Conservation (phyloP, 2,329 filamentous ascomycete species). For the Arthrobotrys conoides region DNA sequence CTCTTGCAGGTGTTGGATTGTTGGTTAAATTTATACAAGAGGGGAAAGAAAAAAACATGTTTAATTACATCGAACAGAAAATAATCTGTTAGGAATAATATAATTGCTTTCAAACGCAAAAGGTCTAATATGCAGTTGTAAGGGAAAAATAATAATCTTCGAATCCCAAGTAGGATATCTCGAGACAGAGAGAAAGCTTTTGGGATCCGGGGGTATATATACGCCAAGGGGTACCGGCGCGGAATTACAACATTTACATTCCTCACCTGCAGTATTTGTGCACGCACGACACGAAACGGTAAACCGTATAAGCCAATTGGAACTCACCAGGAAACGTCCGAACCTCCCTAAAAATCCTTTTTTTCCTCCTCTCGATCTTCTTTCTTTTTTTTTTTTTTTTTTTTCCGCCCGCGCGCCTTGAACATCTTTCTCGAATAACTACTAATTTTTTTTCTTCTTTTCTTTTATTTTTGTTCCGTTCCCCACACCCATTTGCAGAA, state of each 20-base stretch:
- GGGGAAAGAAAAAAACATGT: neutral
- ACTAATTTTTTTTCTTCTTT: neutral
- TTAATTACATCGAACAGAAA: constrained; percentile 7
- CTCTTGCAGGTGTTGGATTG: constrained; percentile 12
- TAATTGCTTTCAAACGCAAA: neutral
- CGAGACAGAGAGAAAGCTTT: neutral
- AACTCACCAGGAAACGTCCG: neutral
- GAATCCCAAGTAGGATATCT: constrained; percentile 1
- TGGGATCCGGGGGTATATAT: constrained; percentile 1
- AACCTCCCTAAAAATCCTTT: neutral
- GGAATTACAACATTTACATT: constrained; percentile 16
- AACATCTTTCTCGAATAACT: neutral
- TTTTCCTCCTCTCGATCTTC: neutral
- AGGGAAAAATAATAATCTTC: neutral
- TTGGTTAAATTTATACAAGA: neutral
- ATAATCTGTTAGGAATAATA: neutral
- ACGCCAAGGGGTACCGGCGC: constrained; percentile 10
- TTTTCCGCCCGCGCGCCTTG: neutral
- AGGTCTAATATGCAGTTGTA: neutral
- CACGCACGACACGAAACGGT: neutral
- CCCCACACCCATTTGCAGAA: neutral
- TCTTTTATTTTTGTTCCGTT: neutral
- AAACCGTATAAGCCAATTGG: neutral
- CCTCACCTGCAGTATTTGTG: constrained; percentile 11
- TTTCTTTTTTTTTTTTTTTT: neutral